A percentile compares a stretch with the other conserved stretches of the same genome.
phyloP scores from a whole-genome alignment of 805 yeast species.

The Ogataea nitratoaversa region DNA sequence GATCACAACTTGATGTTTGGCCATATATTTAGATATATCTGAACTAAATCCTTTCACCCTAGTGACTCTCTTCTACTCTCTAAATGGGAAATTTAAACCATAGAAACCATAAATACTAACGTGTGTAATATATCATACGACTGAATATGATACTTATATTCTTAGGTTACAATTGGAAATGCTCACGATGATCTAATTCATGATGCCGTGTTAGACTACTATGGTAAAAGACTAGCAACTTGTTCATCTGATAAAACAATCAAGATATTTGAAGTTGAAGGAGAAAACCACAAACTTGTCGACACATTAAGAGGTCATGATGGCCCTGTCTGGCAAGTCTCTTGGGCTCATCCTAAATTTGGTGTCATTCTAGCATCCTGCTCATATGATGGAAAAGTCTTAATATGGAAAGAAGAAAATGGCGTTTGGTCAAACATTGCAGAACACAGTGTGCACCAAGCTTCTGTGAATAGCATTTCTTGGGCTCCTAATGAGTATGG shows the following conservation, averaged over 20 bases:
- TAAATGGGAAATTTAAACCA: too few relatives aligned
- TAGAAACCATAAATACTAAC: too few relatives aligned
- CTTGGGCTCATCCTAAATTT: conserved; percentile 99
- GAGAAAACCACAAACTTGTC: conserved; percentile 72
- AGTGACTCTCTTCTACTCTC: too few relatives aligned
- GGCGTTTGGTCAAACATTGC: conserved; percentile 86
- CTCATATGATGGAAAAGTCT: conserved; percentile 90
- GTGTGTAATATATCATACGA: too few relatives aligned
- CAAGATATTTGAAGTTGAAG: conserved; percentile 87
- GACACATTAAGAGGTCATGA: conserved; percentile 92
- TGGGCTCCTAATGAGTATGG: conserved; percentile 99
- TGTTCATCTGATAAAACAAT: conserved; percentile 96
- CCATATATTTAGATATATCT: too few relatives aligned
- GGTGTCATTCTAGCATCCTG: conserved; percentile 93
- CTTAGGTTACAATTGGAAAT: conserved; percentile 78
- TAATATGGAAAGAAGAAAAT: conserved; percentile 92
- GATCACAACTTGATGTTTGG: too few relatives aligned
- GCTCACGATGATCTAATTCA: conserved; percentile 92
- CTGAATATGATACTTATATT: too few relatives aligned
- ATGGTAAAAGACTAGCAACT: conserved; percentile 93
- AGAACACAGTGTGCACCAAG: conserved; percentile 83
- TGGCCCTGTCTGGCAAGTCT: conserved; percentile 98
- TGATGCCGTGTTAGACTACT: conserved; percentile 95
- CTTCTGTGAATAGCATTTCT: conserved; percentile 87
- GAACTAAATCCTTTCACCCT: too few relatives aligned